Base-by-base conservation (phyloP, 345 rosid genomes). In the Moricandia moricandioides region DNA sequence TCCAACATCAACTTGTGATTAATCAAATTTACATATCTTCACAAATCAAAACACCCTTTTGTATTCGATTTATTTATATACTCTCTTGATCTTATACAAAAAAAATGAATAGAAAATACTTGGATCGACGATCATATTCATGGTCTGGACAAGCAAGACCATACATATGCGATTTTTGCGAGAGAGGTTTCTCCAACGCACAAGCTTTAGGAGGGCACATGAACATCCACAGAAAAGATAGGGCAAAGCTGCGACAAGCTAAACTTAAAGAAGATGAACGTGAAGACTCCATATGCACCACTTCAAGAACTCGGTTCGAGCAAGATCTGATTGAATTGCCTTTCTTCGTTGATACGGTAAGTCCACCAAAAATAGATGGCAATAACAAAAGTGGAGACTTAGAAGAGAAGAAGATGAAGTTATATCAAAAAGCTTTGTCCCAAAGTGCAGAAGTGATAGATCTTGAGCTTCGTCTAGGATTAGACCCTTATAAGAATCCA, bases 201-300 rank as follows among this genome's bases (percentile, higher is more conserved):
- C 97, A 93, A 74, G 98, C 98, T 62, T 78, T 93, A 51, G 98
- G 97, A 1, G 92, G 98, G 5, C 97, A 93, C 83, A 93, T 93
- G 98, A 93, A 91, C 69, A 89, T 93, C 65, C 96, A 91, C 69
- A 80, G 94, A 30, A 86, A 83, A 79, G 96, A 91, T 9, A 78
- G 77, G 29, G 81, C 81, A 61, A 78, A 60, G 10, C 77, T 78
- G 40, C 77, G 77, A 60, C 59, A 78, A 61, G 73, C 65, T 1
- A 72, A 72, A 17, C 49, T 72, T 10, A 66, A 71, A 52, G 62
- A 71, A 71, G 73, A 37, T 26, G 45, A 64, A 11, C 37, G 4
- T n/a, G 67, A 72, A 60, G 73, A 78, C 3, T 14, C 51, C 45
- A 12, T 45, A 11, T 40, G 29, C 60, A 65, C 67, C 47, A 59